Conservation (phyloP, 345 rosid genomes). For the Salix koriyanagi region DNA sequence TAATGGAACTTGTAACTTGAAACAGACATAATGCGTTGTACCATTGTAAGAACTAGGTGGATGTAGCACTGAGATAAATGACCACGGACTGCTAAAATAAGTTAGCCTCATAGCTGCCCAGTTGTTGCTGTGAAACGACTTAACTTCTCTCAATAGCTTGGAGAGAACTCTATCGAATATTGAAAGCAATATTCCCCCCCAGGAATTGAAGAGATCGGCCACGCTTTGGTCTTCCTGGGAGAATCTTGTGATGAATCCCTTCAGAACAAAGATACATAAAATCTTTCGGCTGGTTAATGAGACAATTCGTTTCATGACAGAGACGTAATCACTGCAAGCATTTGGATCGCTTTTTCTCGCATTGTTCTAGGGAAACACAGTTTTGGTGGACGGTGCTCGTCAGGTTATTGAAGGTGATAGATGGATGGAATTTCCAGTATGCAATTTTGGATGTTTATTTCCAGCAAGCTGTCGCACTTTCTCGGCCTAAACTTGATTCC, state of each 20-base stretch:
- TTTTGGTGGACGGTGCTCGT: conserved; percentile 6
- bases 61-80: neutral
- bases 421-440: conserved; percentile 13
- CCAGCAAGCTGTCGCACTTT: neutral
- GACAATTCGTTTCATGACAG: conserved; percentile 16
- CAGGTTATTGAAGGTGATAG: neutral
- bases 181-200: neutral
- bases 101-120: neutral
- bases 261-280: neutral
- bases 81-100: conserved; percentile 12
- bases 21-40: conserved; percentile 2
- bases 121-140: neutral
- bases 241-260: conserved; percentile 11
- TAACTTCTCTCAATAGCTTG: neutral
- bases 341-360: neutral
- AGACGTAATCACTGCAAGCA: conserved; percentile 3
- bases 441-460: conserved; percentile 8
- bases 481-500: conserved; percentile 14
- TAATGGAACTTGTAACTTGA: neutral
- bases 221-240: conserved; percentile 3
- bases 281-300: conserved; percentile 10
- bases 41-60: neutral
- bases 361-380: conserved; percentile 15
- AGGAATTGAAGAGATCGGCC: conserved; percentile 1
- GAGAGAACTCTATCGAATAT: conserved; percentile 2